Evolutionary conservation across 805 yeast species (phyloP).

Genomic region (Sugiyamaella floridensis): DNA sequence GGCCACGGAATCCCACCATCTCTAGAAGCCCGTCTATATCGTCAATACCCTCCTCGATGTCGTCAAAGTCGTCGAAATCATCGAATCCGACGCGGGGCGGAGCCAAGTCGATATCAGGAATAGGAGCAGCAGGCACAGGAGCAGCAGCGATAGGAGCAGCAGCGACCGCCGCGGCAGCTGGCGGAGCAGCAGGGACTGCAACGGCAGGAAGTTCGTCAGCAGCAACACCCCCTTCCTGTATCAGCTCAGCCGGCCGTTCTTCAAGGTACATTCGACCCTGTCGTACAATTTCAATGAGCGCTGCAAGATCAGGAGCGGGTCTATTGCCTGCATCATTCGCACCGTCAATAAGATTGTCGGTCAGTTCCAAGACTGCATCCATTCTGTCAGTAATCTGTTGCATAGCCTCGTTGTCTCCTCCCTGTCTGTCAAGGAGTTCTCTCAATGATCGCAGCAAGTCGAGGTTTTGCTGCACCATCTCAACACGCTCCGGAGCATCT

Average conservation of each 20-base stretch:
- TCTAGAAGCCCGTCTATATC: constrained; percentile 27
- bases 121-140: no score
- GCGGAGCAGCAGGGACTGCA: not conserved
- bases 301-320: not conserved
- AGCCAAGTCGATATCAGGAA: no score
- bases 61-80: constrained; percentile 12
- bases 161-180: not conserved
- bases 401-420: no score
- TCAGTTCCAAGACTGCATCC: no score
- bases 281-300: not conserved
- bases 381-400: no score
- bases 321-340: no score
- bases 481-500: no score
- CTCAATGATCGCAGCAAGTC: no score
- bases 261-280: not conserved
- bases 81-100: not conserved
- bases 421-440: no score
- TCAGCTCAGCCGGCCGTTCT: not conserved
- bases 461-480: no score
- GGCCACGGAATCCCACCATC: constrained; percentile 25
- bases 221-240: not conserved
- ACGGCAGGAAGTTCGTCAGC: not conserved
- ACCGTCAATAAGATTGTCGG: not conserved
- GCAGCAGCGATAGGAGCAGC: not conserved
- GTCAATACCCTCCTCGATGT: constrained; percentile 15